These are phyloP conservation scores for Paecilomyces variotii DNA, from an alignment of 2,329 filamentous ascomycete species.

Conservation along the genomic window DNA sequence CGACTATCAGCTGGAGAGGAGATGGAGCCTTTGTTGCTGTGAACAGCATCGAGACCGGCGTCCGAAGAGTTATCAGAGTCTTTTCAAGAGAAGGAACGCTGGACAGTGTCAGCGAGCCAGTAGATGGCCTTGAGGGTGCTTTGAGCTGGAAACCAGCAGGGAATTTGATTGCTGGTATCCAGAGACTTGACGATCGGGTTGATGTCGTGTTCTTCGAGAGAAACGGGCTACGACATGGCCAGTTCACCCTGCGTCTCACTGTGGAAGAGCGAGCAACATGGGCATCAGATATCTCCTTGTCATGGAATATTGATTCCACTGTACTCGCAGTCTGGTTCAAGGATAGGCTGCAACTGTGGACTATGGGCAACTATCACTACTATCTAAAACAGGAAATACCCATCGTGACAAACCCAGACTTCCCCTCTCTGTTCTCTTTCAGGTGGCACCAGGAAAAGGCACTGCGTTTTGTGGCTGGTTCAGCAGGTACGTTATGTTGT, in stretches of 20 bases:
- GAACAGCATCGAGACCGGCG: slow-evolving; percentile 63
- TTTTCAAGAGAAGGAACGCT: slow-evolving; percentile 85
- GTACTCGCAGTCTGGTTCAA: slow-evolving; percentile 74
- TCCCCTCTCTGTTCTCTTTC: slow-evolving; percentile 21
- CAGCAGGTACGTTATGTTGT: slow-evolving; percentile 35
- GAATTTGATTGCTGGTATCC: slow-evolving; percentile 82
- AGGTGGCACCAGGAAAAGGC: slow-evolving; percentile 83
- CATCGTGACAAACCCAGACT: slow-evolving; percentile 24
- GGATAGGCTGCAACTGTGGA: slow-evolving; percentile 84
- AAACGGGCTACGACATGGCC: slow-evolving; percentile 92
- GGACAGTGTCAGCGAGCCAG: slow-evolving; percentile 89
- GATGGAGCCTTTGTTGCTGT: slow-evolving; percentile 87
- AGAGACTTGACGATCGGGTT: slow-evolving; percentile 59
- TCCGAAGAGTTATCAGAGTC: slow-evolving; percentile 74
- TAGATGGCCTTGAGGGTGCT: slow-evolving; percentile 79
- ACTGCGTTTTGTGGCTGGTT: slow-evolving; percentile 55
- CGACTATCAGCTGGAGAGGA: slow-evolving; percentile 82
- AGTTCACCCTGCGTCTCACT: slow-evolving; percentile 70
- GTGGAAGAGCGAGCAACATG: slow-evolving; percentile 50
- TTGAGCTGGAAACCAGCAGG: slow-evolving; percentile 88
- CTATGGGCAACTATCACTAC: slow-evolving; percentile 95
- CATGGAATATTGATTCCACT: slow-evolving; percentile 89
- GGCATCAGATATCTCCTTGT: slow-evolving; percentile 55
- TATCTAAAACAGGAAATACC: slow-evolving; percentile 88
- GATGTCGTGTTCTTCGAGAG: slow-evolving; percentile 94